phyloP scores from a whole-genome alignment of 352 stramenopile genomes.

The Phytophthora pistaciae region DNA sequence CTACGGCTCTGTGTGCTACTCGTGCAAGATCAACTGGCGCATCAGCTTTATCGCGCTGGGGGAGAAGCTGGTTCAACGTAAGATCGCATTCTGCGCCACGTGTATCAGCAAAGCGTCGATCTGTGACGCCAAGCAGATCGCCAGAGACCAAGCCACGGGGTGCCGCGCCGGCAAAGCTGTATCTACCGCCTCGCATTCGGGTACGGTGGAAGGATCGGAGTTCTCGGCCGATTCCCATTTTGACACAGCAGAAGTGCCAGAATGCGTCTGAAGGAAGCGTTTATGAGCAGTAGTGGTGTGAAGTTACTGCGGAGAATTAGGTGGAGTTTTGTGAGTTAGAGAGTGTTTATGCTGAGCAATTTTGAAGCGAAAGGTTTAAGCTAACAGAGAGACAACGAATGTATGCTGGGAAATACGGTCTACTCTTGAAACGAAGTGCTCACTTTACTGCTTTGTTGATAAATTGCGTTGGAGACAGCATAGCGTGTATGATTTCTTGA shows the following conservation, averaged over 20 bases:
- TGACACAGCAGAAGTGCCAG: not conserved
- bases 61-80: conserved; percentile 20
- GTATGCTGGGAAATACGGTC: not conserved
- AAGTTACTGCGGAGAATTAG: not conserved
- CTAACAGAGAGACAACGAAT: not conserved
- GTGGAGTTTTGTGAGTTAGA: not conserved
- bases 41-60: conserved; percentile 31
- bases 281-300: not conserved
- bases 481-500: too few relatives aligned
- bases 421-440: not conserved
- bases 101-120: conserved; percentile 30
- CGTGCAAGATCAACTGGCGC: conserved; percentile 29
- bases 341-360: not conserved
- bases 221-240: not conserved
- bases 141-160: conserved; percentile 6
- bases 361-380: not conserved
- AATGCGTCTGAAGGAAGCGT: not conserved
- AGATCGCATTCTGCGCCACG: conserved; percentile 33
- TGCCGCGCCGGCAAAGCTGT: not conserved
- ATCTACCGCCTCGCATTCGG: not conserved
- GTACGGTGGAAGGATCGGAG: not conserved
- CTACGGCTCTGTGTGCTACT: conserved; percentile 24
- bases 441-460: not conserved
- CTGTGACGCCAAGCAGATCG: conserved; percentile 8
- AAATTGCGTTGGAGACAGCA: not conserved